Evolutionary conservation across 2,329 filamentous ascomycete species (phyloP), one percentile per base, ranked within the genome.

Genomic region (Emmonsiellopsis sp.): DNA sequence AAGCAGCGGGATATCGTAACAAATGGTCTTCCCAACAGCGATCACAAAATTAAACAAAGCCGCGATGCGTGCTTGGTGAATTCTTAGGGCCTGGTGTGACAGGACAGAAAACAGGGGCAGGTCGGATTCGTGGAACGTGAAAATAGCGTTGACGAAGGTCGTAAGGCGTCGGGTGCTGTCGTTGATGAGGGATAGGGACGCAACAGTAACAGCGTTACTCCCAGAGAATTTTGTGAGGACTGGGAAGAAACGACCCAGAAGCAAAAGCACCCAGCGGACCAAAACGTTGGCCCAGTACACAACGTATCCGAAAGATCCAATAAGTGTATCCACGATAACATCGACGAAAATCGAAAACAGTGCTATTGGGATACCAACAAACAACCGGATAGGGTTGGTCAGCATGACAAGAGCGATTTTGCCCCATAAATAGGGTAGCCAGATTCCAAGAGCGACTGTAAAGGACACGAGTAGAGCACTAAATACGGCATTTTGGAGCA

Each of bases 401-500:
- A 92, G 67, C 49, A 91, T 76, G 66, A 92, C 84, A 43, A 97
- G 77, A 4, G 88, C 83, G 30, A 95, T 76, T 59, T 95, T 91
- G 11, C 93, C 93, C 65, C 90, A 84, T 53, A 96, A 86, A 71
- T 97, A 98, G 0, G 93, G 93, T 50, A 95, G 73, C 73, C 93
- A 95, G 44, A 97, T 83, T 50, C 90, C 92, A 55, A 87, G 75
- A 51, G 89, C 85, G 42, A 98, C 83, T 11, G 91, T 95, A 50
- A 92, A 81, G 1, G 88, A 87, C 11, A 98, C 89, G 31, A 98
- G 78, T 45, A 97, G 85, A 7, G 87, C 86, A 66, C 92, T 95
- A 70, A 98, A 98, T 13, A 96, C 84, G 53, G 88, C 90, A 61
- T 98, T 98, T 65, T 98, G 93, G 60, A 97, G 83, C 5, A 98